These are phyloP conservation scores for Sergeia podlipaevii DNA, from an alignment of 208 protist species.

Conservation along the genomic window DNA sequence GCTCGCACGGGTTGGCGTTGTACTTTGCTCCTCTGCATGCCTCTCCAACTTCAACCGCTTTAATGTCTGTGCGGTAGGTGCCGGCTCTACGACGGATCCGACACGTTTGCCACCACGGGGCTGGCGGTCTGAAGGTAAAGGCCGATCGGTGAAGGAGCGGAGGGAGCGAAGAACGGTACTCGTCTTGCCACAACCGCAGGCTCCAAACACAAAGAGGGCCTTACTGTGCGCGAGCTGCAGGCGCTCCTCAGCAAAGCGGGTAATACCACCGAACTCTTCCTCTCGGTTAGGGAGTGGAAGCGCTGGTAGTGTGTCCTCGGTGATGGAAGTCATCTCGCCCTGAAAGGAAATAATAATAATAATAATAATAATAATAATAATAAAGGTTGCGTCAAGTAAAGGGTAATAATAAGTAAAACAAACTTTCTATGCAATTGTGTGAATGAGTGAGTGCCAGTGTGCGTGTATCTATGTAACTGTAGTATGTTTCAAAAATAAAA, in stretches of 20 bases:
- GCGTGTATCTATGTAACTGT: too few species aligned
- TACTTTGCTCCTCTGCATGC: not conserved
- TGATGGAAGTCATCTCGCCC: too few species aligned
- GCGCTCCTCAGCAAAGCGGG: slow-evolving; percentile 45
- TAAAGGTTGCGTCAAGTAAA: too few species aligned
- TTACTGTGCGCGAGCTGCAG: slow-evolving; percentile 23
- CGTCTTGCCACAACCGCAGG: slow-evolving; percentile 82
- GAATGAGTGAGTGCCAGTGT: too few species aligned
- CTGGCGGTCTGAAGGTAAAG: slow-evolving; percentile 55
- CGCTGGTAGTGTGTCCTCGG: too few species aligned
- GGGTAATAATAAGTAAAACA: too few species aligned
- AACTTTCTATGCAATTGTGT: too few species aligned
- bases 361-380: too few species aligned
- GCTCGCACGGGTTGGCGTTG: too few species aligned
- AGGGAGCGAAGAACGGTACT: slow-evolving; percentile 70
- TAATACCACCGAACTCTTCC: slow-evolving; percentile 48
- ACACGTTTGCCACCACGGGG: not conserved
- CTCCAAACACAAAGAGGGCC: slow-evolving; percentile 79
- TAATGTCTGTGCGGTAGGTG: not conserved
- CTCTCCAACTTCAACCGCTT: slow-evolving; percentile 2
- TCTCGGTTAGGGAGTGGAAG: slow-evolving; percentile 34
- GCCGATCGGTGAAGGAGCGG: slow-evolving; percentile 40
- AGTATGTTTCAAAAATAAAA: too few species aligned
- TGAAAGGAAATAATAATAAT: too few species aligned
- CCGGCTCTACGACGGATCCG: too few species aligned